Conservation (phyloP, 306 rosid species). For the Vicia villosa region DNA sequence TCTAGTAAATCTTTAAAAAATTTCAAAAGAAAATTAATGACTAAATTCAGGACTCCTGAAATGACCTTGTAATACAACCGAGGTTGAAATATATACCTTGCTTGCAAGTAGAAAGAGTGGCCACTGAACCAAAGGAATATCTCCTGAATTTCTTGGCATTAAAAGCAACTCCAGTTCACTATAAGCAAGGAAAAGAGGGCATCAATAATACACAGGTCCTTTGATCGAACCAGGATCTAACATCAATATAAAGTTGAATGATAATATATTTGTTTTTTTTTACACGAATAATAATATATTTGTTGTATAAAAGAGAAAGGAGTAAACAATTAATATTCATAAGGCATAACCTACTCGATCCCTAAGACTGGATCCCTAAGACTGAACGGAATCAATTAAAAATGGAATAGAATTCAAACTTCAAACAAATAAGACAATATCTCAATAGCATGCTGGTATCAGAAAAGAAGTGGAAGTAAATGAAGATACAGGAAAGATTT, state of each 20-base stretch:
- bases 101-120: constrained; percentile 98
- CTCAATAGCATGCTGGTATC: background rate
- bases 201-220: background rate
- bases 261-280: no score
- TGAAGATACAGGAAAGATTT: background rate
- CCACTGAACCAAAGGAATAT: constrained; percentile 87
- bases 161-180: constrained; percentile 89
- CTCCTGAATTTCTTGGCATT: constrained; percentile 80
- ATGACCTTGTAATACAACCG: constrained; percentile 1
- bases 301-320: constrained; percentile 10
- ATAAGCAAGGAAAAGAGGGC: constrained; percentile 18
- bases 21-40: background rate
- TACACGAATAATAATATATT: background rate
- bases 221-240: background rate
- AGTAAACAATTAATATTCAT: background rate
- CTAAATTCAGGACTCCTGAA: background rate
- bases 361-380: no score
- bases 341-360: background rate
- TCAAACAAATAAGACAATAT: background rate
- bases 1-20: background rate
- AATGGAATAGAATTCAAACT: background rate
- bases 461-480: background rate
- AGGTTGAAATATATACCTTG: constrained; percentile 61
- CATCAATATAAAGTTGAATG: background rate
- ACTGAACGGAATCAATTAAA: background rate